Conservation (phyloP, 2,329 filamentous ascomycete species). For the Fusarium poae region DNA sequence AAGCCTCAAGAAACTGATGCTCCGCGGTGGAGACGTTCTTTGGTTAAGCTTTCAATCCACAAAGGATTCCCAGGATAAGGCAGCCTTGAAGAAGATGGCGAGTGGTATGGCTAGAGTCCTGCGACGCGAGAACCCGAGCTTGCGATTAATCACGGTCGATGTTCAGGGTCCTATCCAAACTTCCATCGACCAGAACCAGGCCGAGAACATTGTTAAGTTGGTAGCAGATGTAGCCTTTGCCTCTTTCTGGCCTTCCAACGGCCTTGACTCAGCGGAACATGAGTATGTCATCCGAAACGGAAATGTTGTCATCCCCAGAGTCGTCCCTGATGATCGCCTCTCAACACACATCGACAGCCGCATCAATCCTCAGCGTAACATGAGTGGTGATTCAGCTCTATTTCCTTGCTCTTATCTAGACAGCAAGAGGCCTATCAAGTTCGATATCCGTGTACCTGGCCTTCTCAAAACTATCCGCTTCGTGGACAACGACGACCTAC, state of each 20-base stretch:
- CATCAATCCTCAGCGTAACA: conserved; percentile 5
- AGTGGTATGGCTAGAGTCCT: conserved; percentile 13
- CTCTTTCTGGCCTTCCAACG: not conserved
- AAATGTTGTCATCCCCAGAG: conserved; percentile 4
- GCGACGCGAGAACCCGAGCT: conserved; percentile 12
- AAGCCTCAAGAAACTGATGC: conserved; percentile 1
- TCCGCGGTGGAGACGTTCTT: conserved; percentile 2
- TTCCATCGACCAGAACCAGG: not conserved
- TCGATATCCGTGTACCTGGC: conserved; percentile 8
- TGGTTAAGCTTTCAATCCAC: conserved; percentile 9
- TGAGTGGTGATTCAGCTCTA: not conserved
- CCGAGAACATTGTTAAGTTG: not conserved
- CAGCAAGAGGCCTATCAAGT: not conserved
- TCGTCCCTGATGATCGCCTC: conserved; percentile 1
- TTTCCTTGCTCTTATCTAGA: not conserved
- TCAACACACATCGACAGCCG: conserved; percentile 5
- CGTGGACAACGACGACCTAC: not conserved
- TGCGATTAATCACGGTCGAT: conserved; percentile 10
- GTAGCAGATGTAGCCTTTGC: not conserved
- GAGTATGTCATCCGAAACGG: conserved; percentile 3
- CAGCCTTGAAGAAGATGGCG: conserved; percentile 8
- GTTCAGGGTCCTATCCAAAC: not conserved
- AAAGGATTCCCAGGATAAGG: not conserved
- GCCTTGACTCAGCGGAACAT: not conserved
- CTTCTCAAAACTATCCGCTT: conserved; percentile 14